Percentiles rank a stretch among this genome's conserved stretches.
Conservation (phyloP, 257 asterid species). For the Coffea eugenioides region DNA sequence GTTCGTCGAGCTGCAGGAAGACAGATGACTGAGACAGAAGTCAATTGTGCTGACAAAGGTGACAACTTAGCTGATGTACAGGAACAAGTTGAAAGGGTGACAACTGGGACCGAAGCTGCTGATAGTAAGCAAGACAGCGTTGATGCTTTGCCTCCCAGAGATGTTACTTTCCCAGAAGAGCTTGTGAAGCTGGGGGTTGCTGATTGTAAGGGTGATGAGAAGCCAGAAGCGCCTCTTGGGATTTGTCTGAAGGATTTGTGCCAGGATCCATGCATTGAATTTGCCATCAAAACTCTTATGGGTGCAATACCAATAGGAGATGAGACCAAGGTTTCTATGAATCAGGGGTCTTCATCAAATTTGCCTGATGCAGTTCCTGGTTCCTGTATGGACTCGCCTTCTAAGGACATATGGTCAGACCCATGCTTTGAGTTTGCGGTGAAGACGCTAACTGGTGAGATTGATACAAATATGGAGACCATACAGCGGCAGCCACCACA, state of each 20-base stretch:
- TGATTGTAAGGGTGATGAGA: conserved; percentile 27
- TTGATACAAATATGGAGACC: conserved; percentile 14
- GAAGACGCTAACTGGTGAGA: conserved; percentile 60
- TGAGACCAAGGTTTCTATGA: conserved; percentile 18
- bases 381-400: conserved; percentile 28
- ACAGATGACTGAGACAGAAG: conserved; percentile 24
- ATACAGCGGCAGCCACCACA: conserved; percentile 29
- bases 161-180: conserved; percentile 25
- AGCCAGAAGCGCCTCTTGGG: conserved; percentile 24
- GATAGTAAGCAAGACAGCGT: conserved; percentile 22
- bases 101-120: conserved; percentile 25
- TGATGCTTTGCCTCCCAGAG: conserved; percentile 14
- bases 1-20: conserved; percentile 25
- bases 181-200: conserved; percentile 19
- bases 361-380: conserved; percentile 27
- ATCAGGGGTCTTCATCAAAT: conserved; percentile 23
- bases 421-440: conserved; percentile 77
- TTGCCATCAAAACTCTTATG: conserved; percentile 69
- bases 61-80: conserved; percentile 10
- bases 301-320: conserved; percentile 58
- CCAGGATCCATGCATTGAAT: conserved; percentile 74
- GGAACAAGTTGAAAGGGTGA: conserved; percentile 12
- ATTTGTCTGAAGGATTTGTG: conserved; percentile 43
- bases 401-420: conserved; percentile 58
- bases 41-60: conserved; percentile 15